Conservation (phyloP, 2,329 filamentous ascomycete genomes). For the Myrmaecium sp. region DNA sequence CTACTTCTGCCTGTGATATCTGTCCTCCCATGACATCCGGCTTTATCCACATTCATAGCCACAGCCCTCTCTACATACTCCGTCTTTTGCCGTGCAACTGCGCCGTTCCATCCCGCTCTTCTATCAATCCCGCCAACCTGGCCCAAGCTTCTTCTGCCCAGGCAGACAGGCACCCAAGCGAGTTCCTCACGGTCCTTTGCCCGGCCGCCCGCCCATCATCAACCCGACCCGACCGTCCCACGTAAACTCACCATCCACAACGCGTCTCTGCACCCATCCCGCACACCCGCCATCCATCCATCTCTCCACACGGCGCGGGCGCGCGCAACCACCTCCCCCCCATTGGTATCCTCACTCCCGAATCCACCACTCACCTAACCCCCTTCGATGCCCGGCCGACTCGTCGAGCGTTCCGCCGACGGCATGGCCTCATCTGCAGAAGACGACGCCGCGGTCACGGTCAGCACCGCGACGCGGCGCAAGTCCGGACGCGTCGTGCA, state of each 20-base stretch:
- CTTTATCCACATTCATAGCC: too few relatives aligned
- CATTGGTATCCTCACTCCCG: constrained; percentile 1
- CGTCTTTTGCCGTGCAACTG: too few relatives aligned
- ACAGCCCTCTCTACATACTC: too few relatives aligned
- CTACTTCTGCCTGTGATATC: too few relatives aligned
- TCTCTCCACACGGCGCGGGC: not conserved
- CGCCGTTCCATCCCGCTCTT: too few relatives aligned
- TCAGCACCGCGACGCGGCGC: constrained; percentile 12
- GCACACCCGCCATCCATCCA: not conserved
- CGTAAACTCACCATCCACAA: not conserved
- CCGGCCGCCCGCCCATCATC: not conserved
- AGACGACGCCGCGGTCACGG: constrained; percentile 4
- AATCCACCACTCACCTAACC: constrained; percentile 1
- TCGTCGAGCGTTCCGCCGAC: too few relatives aligned
- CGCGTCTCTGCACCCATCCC: not conserved
- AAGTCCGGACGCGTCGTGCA: constrained; percentile 24
- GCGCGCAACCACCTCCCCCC: not conserved
- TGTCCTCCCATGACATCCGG: too few relatives aligned
- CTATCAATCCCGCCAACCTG: too few relatives aligned
- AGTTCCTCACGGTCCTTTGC: too few relatives aligned
- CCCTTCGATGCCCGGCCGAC: constrained; percentile 5
- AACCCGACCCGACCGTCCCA: not conserved
- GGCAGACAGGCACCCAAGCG: too few relatives aligned
- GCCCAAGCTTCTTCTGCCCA: too few relatives aligned
- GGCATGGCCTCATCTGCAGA: constrained; percentile 7